Evolutionary conservation across 164 flowering plant species (phyloP), one percentile per base, ranked within the genome.

Genomic region (Brasenia schreberi): DNA sequence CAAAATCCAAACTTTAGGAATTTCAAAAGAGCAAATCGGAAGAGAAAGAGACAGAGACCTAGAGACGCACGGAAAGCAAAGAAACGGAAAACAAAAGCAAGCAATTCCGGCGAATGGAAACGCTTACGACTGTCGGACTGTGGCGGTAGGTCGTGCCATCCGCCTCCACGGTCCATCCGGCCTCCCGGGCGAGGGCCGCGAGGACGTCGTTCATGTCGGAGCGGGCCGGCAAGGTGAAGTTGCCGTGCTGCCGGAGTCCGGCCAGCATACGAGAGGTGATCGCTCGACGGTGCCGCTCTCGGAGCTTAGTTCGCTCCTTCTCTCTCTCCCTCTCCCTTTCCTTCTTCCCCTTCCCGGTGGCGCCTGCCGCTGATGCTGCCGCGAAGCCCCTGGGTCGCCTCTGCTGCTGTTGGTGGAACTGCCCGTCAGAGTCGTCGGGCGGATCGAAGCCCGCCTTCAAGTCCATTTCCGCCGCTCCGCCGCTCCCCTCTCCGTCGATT

Each of bases 161-260:
- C 12, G 85, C 62, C 59, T 87, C 93, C 42, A 87, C 93, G 39
- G 79, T 78, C 93, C 93, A 85, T n/a, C 93, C 88, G 17, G 93
- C 93, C 72, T 87, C 85, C 7, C 89, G 85, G 0, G 93, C 93
- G 2, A 85, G 78, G 9, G 89, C 88, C 4, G 89, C 88, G 19
- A 87, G 82, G 11, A 87, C 93, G 18, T 87, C 89, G 61, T 87
- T 87, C 89, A 87, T 85, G 75, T 87, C 93, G 1, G 93, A 89
- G 16, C 89, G 81, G 4, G 89, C 89, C 0, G 89, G 93, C 43
- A 87, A 81, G 7, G 89, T 84, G 71, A 85, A 87, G 66, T 85
- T 87, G 6, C 93, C 93, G 69, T 82, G 82, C 73, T 87, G 89
- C 18, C 89, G 79, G 52, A 87, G 78, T 2, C 89, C 93, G 7